phyloP scores from a whole-genome alignment of 2,329 filamentous ascomycete genomes.

The Hymenotorrendiella dingleyae region DNA sequence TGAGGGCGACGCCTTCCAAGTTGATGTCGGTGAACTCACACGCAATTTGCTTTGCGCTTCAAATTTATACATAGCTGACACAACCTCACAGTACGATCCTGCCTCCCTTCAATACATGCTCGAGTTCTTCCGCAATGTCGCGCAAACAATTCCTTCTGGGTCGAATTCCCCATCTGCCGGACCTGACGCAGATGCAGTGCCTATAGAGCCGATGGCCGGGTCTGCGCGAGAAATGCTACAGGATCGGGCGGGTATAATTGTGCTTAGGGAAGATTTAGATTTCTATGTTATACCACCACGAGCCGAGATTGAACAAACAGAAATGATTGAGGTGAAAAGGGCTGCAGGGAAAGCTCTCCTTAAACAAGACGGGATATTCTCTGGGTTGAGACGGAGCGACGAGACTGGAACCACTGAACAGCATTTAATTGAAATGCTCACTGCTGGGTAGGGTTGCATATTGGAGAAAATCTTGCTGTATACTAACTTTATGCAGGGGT shows the following conservation, averaged over 20 bases:
- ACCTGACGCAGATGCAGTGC: slow-evolving; percentile 57
- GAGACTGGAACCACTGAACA: slow-evolving; percentile 96
- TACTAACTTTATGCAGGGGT: slow-evolving; percentile 51
- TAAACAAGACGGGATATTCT: slow-evolving; percentile 91
- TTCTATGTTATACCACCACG: slow-evolving; percentile 93
- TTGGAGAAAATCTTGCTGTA: neutral
- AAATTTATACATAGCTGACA: slow-evolving; percentile 39
- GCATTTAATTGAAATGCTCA: slow-evolving; percentile 98
- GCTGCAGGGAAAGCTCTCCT: slow-evolving; percentile 83
- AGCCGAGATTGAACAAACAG: slow-evolving; percentile 73
- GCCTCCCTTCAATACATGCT: slow-evolving; percentile 97
- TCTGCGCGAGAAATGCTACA: slow-evolving; percentile 72
- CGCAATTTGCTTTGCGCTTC: slow-evolving; percentile 32
- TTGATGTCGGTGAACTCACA: slow-evolving; percentile 70
- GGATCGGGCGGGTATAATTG: slow-evolving; percentile 91
- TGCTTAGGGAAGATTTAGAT: slow-evolving; percentile 90
- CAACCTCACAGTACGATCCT: slow-evolving; percentile 76
- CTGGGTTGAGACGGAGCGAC: slow-evolving; percentile 87
- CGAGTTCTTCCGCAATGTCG: slow-evolving; percentile 94
- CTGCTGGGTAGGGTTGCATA: slow-evolving; percentile 69
- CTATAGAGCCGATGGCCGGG: slow-evolving; percentile 66
- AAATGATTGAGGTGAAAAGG: slow-evolving; percentile 96
- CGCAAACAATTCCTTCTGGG: slow-evolving; percentile 85
- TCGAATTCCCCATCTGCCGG: slow-evolving; percentile 59
- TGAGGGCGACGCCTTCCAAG: slow-evolving; percentile 90